phyloP scores from a whole-genome alignment of 2,329 filamentous ascomycete genomes.

The Dactylellina haptotyla region DNA sequence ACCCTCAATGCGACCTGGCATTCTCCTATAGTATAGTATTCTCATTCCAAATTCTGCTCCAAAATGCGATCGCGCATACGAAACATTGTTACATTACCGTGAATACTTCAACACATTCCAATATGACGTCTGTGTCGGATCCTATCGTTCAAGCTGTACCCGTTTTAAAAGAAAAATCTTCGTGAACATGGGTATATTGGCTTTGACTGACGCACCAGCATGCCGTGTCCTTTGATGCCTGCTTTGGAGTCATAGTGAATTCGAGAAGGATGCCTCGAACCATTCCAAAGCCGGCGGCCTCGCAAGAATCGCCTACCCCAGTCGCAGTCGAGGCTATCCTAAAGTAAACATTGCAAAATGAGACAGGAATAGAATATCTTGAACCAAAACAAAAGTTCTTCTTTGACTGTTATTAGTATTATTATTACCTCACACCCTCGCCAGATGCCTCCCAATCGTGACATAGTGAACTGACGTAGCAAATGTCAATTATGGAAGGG shows the following conservation, averaged over 20 bases:
- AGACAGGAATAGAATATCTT: background rate
- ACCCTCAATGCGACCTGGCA: no score
- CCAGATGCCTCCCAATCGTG: no score
- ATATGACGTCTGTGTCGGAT: conserved; percentile 18
- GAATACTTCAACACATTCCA: conserved; percentile 50
- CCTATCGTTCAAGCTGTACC: background rate
- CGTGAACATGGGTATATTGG: background rate
- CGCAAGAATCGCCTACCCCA: background rate
- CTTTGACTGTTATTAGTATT: background rate
- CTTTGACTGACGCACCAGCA: conserved; percentile 17
- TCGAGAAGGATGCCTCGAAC: conserved; percentile 23
- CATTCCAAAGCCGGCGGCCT: conserved; percentile 23
- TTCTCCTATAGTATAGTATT: background rate
- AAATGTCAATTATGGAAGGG: background rate
- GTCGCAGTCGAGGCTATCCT: conserved; percentile 4
- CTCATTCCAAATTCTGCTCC: conserved; percentile 28
- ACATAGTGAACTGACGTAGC: background rate
- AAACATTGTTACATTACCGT: conserved; percentile 13
- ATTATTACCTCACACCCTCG: no score
- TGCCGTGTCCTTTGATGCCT: background rate
- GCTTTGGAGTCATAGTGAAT: conserved; percentile 5
- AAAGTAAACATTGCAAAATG: background rate
- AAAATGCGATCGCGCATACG: conserved; percentile 10
- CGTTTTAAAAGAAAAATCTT: background rate
- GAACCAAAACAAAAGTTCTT: background rate